These are phyloP conservation scores for Mycena maculata DNA, from an alignment of 768 basidiomycete genomes.

Conservation along the genomic window DNA sequence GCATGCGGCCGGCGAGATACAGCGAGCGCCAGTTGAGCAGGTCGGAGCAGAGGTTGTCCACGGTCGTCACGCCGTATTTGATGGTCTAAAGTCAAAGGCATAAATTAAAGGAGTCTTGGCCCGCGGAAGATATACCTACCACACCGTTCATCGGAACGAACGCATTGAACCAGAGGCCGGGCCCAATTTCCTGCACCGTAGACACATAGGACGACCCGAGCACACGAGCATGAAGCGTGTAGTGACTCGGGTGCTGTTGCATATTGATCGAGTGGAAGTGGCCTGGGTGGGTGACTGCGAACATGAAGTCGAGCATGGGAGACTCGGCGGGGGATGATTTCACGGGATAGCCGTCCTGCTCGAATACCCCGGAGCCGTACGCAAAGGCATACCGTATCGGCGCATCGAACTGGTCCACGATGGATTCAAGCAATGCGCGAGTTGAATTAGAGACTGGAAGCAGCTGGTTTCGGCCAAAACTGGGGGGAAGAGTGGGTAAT, in stretches of 20 bases:
- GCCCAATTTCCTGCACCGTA: slow-evolving; percentile 76
- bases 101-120: background rate
- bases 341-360: slow-evolving; percentile 82
- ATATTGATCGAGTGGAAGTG: slow-evolving; percentile 98
- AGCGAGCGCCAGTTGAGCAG: slow-evolving; percentile 92
- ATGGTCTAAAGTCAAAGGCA: slow-evolving; percentile 72
- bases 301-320: slow-evolving; percentile 97
- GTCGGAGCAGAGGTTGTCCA: slow-evolving; percentile 90
- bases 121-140: slow-evolving; percentile 60
- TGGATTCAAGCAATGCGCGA: slow-evolving; percentile 80
- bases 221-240: slow-evolving; percentile 87
- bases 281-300: slow-evolving; percentile 91
- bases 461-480: slow-evolving; percentile 85
- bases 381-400: slow-evolving; percentile 98
- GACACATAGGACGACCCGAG: slow-evolving; percentile 89
- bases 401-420: slow-evolving; percentile 85
- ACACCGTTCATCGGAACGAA: slow-evolving; percentile 86
- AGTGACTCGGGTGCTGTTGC: slow-evolving; percentile 91
- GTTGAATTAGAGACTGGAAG: slow-evolving; percentile 84
- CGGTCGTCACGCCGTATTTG: slow-evolving; percentile 96
- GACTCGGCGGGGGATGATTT: slow-evolving; percentile 45
- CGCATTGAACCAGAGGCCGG: slow-evolving; percentile 97
- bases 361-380: slow-evolving; percentile 96
- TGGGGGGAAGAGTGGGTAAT: slow-evolving; percentile 70
- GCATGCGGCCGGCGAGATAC: slow-evolving; percentile 96